phyloP scores from a whole-genome alignment of 495 filamentous ascomycete species.

The Talaromyces wortmannii region DNA sequence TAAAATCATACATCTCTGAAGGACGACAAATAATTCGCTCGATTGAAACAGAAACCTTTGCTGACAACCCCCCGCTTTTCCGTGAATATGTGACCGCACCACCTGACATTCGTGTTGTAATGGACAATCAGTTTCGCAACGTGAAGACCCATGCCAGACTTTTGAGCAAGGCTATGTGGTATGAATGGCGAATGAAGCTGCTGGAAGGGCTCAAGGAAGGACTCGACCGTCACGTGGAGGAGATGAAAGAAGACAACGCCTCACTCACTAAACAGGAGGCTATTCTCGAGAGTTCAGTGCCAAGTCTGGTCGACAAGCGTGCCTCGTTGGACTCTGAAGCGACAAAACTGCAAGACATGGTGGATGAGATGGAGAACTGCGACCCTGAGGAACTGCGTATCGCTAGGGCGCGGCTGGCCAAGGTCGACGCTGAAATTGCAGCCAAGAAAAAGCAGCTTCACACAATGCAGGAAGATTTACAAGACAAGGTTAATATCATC shows the following conservation, averaged over 20 bases:
- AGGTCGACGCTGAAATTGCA: slow-evolving; percentile 59
- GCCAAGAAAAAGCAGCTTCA: slow-evolving; percentile 59
- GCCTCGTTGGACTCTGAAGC: slow-evolving; percentile 57
- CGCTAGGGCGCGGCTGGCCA: slow-evolving; percentile 56
- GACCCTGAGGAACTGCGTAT: slow-evolving; percentile 70
- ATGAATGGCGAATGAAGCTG: slow-evolving; percentile 92
- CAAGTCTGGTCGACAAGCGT: slow-evolving; percentile 50
- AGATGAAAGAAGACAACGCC: slow-evolving; percentile 69
- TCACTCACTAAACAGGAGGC: slow-evolving; percentile 60
- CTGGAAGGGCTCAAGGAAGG: slow-evolving; percentile 77
- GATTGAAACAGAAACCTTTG: slow-evolving; percentile 79
- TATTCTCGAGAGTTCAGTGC: slow-evolving; percentile 57
- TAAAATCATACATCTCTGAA: slow-evolving; percentile 92
- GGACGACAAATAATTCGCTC: slow-evolving; percentile 79
- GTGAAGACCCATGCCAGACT: slow-evolving; percentile 87
- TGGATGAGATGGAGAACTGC: slow-evolving; percentile 69
- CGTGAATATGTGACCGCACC: slow-evolving; percentile 84
- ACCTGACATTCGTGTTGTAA: slow-evolving; percentile 71
- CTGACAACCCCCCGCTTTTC: slow-evolving; percentile 86
- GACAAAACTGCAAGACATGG: slow-evolving; percentile 57
- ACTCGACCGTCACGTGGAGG: slow-evolving; percentile 63
- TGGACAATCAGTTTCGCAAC: slow-evolving; percentile 97
- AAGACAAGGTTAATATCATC: slow-evolving; percentile 55
- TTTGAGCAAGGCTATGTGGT: slow-evolving; percentile 92
- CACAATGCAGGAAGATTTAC: slow-evolving; percentile 54